Evolutionary conservation across 2,329 filamentous ascomycete species (phyloP).

Genomic region (Akanthomyces lecanii): DNA sequence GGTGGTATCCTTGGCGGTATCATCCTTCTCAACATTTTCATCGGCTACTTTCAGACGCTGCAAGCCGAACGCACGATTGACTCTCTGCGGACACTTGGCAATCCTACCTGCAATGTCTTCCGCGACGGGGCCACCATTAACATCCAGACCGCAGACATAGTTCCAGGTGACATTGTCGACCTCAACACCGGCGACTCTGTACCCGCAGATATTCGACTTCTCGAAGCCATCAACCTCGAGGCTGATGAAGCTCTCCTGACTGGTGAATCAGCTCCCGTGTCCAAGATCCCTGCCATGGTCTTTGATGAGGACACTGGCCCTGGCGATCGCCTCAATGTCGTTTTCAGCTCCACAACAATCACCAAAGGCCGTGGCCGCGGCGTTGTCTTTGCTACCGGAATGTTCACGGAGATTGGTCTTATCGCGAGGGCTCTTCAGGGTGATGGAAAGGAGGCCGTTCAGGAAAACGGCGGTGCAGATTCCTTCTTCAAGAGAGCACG

Average conservation of each 20-base stretch:
- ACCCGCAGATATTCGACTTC: slow-evolving; percentile 50
- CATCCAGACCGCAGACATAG: slow-evolving; percentile 36
- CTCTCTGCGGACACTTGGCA: slow-evolving; percentile 33
- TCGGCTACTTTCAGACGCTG: slow-evolving; percentile 43
- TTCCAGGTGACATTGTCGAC: slow-evolving; percentile 52
- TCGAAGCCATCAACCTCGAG: slow-evolving; percentile 58
- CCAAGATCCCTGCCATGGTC: slow-evolving; percentile 42
- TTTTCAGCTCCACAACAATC: slow-evolving; percentile 52
- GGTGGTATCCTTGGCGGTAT: slow-evolving; percentile 47
- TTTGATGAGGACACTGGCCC: slow-evolving; percentile 32
- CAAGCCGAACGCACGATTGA: slow-evolving; percentile 40
- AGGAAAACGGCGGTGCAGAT: slow-evolving; percentile 7
- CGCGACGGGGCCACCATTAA: slow-evolving; percentile 33
- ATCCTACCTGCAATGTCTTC: slow-evolving; percentile 35
- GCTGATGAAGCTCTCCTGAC: slow-evolving; percentile 60
- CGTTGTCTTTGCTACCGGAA: slow-evolving; percentile 56
- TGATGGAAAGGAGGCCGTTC: slow-evolving; percentile 13
- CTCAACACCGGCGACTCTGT: slow-evolving; percentile 51
- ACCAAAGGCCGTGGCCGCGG: slow-evolving; percentile 56
- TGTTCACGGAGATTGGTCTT: slow-evolving; percentile 55
- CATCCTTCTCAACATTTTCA: slow-evolving; percentile 48
- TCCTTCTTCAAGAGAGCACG: slow-evolving; percentile 6
- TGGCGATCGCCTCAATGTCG: slow-evolving; percentile 54
- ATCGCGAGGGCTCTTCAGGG: slow-evolving; percentile 44
- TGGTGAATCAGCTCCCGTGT: slow-evolving; percentile 54